Evolutionary conservation across 495 filamentous ascomycete species (phyloP).

Genomic region (Penicillium salamii): DNA sequence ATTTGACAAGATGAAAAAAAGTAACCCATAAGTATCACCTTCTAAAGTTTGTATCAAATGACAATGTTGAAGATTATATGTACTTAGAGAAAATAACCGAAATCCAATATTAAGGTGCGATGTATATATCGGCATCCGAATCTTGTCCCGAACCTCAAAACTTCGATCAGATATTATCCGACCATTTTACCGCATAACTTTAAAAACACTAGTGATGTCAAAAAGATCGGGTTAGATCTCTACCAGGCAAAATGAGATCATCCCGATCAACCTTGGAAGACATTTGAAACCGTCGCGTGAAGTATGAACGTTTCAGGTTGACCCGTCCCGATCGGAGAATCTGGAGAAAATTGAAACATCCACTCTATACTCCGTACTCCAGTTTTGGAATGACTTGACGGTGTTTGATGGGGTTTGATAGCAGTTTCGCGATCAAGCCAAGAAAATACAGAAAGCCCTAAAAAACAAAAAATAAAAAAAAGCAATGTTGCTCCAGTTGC

Average conservation of each 20-base stretch:
- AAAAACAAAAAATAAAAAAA: too few relatives aligned
- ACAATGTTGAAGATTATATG: too few relatives aligned
- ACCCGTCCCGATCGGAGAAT: background rate
- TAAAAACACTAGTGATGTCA: background rate
- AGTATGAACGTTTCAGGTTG: conserved; percentile 21
- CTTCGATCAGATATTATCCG: background rate
- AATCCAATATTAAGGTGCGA: background rate
- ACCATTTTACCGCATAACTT: background rate
- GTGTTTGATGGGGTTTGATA: too few relatives aligned
- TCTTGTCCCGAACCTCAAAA: background rate
- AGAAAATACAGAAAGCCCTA: background rate
- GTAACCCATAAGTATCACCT: too few relatives aligned
- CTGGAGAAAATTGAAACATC: background rate
- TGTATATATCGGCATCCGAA: background rate
- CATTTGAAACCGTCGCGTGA: conserved; percentile 21
- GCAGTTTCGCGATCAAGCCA: background rate
- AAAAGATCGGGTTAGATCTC: background rate
- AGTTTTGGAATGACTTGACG: too few relatives aligned
- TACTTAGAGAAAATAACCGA: too few relatives aligned
- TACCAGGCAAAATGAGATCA: background rate
- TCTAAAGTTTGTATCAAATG: too few relatives aligned
- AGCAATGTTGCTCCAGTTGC: too few relatives aligned
- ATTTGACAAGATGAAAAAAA: too few relatives aligned
- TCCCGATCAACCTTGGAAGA: conserved; percentile 10
- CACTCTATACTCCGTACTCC: too few relatives aligned